A percentile compares a stretch with the other conserved stretches of the same genome.
Conservation (phyloP, 2,329 filamentous ascomycete species). For the Monosporascus sp. region DNA sequence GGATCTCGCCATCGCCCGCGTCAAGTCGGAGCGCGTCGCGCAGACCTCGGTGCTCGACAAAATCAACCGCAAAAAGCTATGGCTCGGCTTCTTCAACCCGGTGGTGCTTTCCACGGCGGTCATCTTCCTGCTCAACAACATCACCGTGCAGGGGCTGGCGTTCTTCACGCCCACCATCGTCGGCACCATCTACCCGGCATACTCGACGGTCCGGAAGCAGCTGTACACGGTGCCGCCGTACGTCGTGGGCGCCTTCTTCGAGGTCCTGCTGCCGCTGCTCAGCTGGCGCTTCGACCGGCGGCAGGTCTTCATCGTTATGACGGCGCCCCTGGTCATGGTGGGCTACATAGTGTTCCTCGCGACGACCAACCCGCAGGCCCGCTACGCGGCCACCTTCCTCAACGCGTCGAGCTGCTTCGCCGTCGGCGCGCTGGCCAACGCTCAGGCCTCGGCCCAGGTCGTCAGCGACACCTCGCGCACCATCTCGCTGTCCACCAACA, state of each 20-base stretch:
- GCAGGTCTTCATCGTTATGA: conserved; percentile 55
- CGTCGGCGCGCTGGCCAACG: conserved; percentile 61
- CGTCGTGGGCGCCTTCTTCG: conserved; percentile 63
- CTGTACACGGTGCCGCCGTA: conserved; percentile 69
- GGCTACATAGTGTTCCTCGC: conserved; percentile 70
- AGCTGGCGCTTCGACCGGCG: conserved; percentile 58
- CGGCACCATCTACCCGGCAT: conserved; percentile 58
- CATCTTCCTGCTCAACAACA: conserved; percentile 30
- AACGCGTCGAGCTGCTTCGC: conserved; percentile 61
- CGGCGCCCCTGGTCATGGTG: conserved; percentile 59
- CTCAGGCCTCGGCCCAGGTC: conserved; percentile 65
- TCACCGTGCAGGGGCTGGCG: conserved; percentile 66
- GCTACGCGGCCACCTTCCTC: conserved; percentile 68
- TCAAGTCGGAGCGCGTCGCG: conserved; percentile 64
- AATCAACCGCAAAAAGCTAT: conserved; percentile 53
- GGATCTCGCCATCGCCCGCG: conserved; percentile 58
- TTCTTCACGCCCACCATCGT: conserved; percentile 71
- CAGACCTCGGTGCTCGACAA: conserved; percentile 60
- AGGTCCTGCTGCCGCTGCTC: conserved; percentile 54
- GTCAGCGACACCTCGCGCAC: conserved; percentile 66
- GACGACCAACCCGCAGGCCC: conserved; percentile 42
- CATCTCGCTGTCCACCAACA: conserved; percentile 60
- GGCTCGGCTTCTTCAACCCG: conserved; percentile 60
- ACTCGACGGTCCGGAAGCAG: conserved; percentile 57
- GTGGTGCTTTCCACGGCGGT: conserved; percentile 31